Evolutionary conservation across 768 basidiomycete genomes (phyloP), one percentile per base, ranked within the genome.

Genomic region (Boletus edulis): DNA sequence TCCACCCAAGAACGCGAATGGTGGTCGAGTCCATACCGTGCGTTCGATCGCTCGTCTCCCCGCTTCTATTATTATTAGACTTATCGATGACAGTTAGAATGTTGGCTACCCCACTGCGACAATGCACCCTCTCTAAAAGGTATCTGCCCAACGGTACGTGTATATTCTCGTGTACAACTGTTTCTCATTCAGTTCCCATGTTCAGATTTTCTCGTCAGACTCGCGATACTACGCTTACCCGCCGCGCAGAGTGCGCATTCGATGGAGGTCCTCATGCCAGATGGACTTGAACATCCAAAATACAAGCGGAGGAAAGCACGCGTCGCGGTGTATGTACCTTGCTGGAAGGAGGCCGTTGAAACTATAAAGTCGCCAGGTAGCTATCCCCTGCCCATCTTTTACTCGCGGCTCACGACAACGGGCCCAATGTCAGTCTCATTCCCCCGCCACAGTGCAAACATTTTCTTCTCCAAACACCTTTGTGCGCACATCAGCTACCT

Each of bases 1-100:
- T 77, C 80, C 0, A 61, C 65, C 40, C 73, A 82, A 61, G 89
- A 91, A 72, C 74, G 80, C 59, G 67, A 68, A 27, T 89, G 85
- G 82, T 86, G 81, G 82, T 78, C 87, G 12, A 89, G 82, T 65
- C 89, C 90, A 51, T 93, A 91, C 69, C 75, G 89, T 91, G 72
- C 57, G 73, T 73, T 13, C 27, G 8, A 31, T 38, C 18, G 5
- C 41, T 37, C 32, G 15, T 41, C 54, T 39, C 15, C 6, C 40
- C 12, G 7, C 24, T 3, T 37, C 42, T 20, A 42, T 43, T 35
- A 43, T 27, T 3, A 38, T 27, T 3, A 38, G 52, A 40, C 40
- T 4, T 3, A 44, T 48, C 49, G 49, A 44, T 37, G 14, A 29
- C 61, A 89, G 88, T 91, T 12, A 80, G 89, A 49, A 90, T 92